Percentiles rank a stretch among this genome's conserved stretches.
Conservation (phyloP, 768 basidiomycete species). For the Chalciporus chontae region DNA sequence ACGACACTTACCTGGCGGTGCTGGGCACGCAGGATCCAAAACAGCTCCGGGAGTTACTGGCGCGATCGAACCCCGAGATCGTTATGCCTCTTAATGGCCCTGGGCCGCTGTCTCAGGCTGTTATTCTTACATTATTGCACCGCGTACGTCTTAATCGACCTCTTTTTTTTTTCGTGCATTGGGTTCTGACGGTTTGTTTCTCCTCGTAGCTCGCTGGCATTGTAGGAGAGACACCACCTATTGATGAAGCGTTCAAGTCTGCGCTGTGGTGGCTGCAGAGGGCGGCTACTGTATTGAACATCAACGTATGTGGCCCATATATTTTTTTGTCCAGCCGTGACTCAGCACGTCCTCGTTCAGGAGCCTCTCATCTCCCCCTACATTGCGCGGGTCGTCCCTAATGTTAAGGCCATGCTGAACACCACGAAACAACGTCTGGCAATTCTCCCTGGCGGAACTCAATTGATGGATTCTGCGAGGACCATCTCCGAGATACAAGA, state of each 20-base stretch:
- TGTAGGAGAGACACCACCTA: slow-evolving; percentile 71
- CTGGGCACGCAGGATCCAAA: slow-evolving; percentile 70
- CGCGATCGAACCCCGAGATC: slow-evolving; percentile 71
- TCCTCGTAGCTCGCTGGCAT: slow-evolving; percentile 62
- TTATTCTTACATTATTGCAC: slow-evolving; percentile 78
- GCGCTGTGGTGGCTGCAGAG: slow-evolving; percentile 88
- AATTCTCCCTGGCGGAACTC: slow-evolving; percentile 71
- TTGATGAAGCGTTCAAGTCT: slow-evolving; percentile 78
- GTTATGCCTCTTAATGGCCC: slow-evolving; percentile 74
- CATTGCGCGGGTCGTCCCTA: slow-evolving; percentile 75
- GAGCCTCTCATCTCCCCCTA: slow-evolving; percentile 82
- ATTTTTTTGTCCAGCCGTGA: neutral
- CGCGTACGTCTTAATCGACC: slow-evolving; percentile 48
- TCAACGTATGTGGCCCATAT: slow-evolving; percentile 47
- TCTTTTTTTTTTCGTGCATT: neutral
- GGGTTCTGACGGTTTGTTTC: neutral
- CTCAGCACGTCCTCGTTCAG: slow-evolving; percentile 30
- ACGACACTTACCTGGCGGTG: slow-evolving; percentile 75
- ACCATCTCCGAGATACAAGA: slow-evolving; percentile 76
- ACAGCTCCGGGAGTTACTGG: slow-evolving; percentile 71
- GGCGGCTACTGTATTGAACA: slow-evolving; percentile 63
- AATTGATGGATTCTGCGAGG: slow-evolving; percentile 63
- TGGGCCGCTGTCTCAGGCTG: slow-evolving; percentile 76
- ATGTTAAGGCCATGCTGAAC: slow-evolving; percentile 71
- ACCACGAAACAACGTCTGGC: slow-evolving; percentile 77